These are phyloP conservation scores for Monosporascus sp. DNA, from an alignment of 2,329 filamentous ascomycete species.

Conservation along the genomic window DNA sequence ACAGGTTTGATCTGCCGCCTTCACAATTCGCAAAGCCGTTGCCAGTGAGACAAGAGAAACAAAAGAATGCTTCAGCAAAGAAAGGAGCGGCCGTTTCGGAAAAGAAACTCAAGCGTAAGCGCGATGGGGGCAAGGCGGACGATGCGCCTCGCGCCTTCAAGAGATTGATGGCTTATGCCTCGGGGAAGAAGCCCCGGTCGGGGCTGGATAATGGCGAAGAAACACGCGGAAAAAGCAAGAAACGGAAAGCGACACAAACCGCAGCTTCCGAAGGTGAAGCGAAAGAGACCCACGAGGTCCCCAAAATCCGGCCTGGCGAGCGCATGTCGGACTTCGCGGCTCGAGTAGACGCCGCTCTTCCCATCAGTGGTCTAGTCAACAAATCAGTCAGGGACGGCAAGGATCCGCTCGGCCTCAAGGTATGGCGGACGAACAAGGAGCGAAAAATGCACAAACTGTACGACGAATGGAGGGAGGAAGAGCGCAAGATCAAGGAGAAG, in stretches of 20 bases:
- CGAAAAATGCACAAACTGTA: constrained; percentile 76
- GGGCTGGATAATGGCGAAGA: constrained; percentile 67
- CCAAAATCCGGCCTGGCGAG: constrained; percentile 78
- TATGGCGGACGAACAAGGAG: constrained; percentile 74
- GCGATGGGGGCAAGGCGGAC: constrained; percentile 44
- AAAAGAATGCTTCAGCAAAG: constrained; percentile 29
- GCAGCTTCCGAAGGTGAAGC: constrained; percentile 9
- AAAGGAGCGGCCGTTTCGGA: constrained; percentile 21
- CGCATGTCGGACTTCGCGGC: constrained; percentile 73
- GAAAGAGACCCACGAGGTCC: constrained; percentile 32
- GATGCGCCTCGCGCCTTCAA: constrained; percentile 87
- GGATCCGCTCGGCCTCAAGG: constrained; percentile 60
- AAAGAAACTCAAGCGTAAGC: constrained; percentile 46
- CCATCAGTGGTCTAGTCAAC: constrained; percentile 63
- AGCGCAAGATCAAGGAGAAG: constrained; percentile 56
- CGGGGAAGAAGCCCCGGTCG: constrained; percentile 53
- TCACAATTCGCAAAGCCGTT: constrained; percentile 45
- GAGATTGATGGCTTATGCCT: constrained; percentile 72
- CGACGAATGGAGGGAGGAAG: constrained; percentile 68
- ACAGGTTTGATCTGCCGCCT: constrained; percentile 45
- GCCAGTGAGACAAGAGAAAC: constrained; percentile 33
- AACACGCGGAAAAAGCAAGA: constrained; percentile 25
- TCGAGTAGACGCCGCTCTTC: constrained; percentile 79
- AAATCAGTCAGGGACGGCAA: constrained; percentile 57
- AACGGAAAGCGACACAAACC: constrained; percentile 15